Conservation (phyloP, 306 rosid genomes). For the Malus sieversii region DNA sequence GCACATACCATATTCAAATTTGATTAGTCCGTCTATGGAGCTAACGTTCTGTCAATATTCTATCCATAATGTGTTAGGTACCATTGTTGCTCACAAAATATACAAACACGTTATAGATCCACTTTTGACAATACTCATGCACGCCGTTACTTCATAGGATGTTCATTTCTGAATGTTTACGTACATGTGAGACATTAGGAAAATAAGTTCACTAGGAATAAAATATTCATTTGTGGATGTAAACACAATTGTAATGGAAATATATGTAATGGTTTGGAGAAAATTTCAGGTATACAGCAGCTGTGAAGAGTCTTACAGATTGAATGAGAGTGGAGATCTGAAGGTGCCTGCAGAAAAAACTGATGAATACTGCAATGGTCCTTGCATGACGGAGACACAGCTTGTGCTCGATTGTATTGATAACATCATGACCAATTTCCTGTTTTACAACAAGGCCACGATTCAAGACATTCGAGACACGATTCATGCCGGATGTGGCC, state of each 20-base stretch:
- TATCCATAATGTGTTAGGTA: neutral
- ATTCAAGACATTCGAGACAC: constrained; percentile 53
- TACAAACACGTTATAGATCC: neutral
- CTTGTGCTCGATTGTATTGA: constrained; percentile 63
- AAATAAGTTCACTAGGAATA: neutral
- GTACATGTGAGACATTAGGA: neutral
- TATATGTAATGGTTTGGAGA: neutral
- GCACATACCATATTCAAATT: no score
- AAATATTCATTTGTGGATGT: neutral
- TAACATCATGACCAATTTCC: constrained; percentile 43
- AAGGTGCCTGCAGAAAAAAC: constrained; percentile 43
- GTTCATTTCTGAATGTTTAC: no score
- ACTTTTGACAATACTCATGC: neutral
- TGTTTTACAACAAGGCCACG: constrained; percentile 73
- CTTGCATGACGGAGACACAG: constrained; percentile 66
- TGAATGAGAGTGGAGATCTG: constrained; percentile 50
- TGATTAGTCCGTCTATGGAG: no score
- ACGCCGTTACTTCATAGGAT: neutral
- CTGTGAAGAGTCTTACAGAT: constrained; percentile 66
- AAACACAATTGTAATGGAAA: neutral
- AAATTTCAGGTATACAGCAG: constrained; percentile 51
- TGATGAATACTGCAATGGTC: constrained; percentile 55
- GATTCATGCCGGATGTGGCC: constrained; percentile 60
- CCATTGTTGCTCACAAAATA: neutral
- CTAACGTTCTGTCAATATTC: no score